A percentile compares a stretch with the other conserved stretches of the same genome.
phyloP scores from a whole-genome alignment of 83 land plant species.

The Thuja plicata region DNA sequence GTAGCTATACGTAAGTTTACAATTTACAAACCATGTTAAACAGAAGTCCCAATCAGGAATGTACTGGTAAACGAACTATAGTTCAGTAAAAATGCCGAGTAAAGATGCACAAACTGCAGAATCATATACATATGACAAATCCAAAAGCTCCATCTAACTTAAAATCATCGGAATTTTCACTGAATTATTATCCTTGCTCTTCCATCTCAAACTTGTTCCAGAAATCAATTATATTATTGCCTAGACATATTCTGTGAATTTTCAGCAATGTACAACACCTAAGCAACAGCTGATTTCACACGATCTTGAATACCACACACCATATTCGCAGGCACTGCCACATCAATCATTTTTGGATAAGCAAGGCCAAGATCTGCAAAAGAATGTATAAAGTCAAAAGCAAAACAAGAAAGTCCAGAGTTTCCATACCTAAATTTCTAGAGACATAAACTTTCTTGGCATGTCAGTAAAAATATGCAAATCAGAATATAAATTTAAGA shows the following conservation, averaged over 20 bases:
- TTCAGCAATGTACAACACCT: background rate
- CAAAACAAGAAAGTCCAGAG: background rate
- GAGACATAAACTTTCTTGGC: background rate
- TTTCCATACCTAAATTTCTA: background rate
- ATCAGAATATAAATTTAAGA: background rate
- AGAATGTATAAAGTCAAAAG: background rate
- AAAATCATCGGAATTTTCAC: background rate
- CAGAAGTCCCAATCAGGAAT: background rate
- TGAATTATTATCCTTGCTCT: background rate
- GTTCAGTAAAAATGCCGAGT: background rate
- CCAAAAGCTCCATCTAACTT: background rate
- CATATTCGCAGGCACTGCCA: constrained; percentile 92
- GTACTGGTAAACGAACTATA: background rate
- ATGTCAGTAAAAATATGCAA: constrained; percentile 3
- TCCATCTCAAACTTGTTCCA: background rate
- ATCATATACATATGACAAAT: background rate
- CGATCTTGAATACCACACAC: constrained; percentile 87
- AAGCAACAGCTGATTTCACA: background rate
- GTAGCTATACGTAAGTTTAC: background rate
- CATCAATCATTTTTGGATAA: constrained; percentile 92
- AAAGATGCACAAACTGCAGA: background rate
- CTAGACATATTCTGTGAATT: background rate
- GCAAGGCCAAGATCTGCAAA: constrained; percentile 74
- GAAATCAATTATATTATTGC: background rate
- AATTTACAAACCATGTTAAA: background rate